Percentiles rank a stretch among this genome's conserved stretches.
Evolutionary conservation across 2,329 filamentous ascomycete species (phyloP).

Genomic region (Tolypocladium ovalisporum): DNA sequence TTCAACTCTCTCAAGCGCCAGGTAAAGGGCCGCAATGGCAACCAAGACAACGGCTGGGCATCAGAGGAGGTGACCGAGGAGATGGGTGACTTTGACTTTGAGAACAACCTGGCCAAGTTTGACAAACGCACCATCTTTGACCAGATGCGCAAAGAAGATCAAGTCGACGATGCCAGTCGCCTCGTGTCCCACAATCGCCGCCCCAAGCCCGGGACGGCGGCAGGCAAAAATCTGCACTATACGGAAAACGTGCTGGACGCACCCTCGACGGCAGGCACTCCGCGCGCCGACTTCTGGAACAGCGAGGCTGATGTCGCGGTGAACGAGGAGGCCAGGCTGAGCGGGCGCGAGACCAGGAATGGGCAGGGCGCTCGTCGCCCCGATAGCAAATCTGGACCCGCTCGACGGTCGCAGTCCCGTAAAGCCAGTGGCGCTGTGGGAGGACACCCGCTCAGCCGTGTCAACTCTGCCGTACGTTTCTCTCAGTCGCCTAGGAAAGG

Average conservation of each 20-base stretch:
- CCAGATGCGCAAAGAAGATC: constrained; percentile 81
- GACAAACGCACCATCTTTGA: constrained; percentile 89
- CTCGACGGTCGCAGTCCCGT: constrained; percentile 43
- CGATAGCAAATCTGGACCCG: constrained; percentile 39
- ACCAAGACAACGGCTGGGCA: constrained; percentile 72
- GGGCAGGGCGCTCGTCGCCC: constrained; percentile 37
- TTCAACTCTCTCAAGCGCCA: constrained; percentile 50
- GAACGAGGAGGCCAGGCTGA: constrained; percentile 33
- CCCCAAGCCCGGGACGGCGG: constrained; percentile 57
- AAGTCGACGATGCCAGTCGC: constrained; percentile 80
- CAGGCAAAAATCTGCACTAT: constrained; percentile 84
- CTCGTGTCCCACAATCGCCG: constrained; percentile 78
- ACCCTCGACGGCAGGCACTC: constrained; percentile 24
- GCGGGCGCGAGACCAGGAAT: constrained; percentile 39
- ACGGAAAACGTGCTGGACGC: constrained; percentile 82
- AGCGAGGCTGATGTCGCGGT: constrained; percentile 59
- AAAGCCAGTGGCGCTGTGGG: constrained; percentile 37
- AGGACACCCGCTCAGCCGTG: constrained; percentile 31
- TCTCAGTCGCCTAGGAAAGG: constrained; percentile 17
- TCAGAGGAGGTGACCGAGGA: constrained; percentile 95
- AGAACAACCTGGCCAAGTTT: constrained; percentile 81
- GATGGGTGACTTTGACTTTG: constrained; percentile 90
- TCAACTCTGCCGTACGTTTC: constrained; percentile 34
- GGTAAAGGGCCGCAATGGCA: constrained; percentile 31
- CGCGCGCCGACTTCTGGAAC: constrained; percentile 53